Conservation (phyloP, 345 rosid species). For the Moricandia arvensis region DNA sequence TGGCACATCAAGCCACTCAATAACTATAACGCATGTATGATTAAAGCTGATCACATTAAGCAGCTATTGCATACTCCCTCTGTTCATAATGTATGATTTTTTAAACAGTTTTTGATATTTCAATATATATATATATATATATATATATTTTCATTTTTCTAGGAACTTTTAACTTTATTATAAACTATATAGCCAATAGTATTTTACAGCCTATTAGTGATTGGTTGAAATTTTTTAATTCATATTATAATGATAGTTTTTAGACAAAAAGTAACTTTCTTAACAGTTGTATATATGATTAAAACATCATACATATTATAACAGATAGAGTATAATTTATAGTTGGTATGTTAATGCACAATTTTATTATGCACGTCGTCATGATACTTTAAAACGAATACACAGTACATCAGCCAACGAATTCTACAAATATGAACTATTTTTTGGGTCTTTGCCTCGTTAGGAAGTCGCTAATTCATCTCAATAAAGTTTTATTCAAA, state of each 20-base stretch:
- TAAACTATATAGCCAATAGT: too few relatives aligned
- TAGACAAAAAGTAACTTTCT: too few relatives aligned
- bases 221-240: too few relatives aligned
- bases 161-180: too few relatives aligned
- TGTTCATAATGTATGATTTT: too few relatives aligned
- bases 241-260: too few relatives aligned
- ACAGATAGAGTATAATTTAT: not conserved
- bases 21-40: not conserved
- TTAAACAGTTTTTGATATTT: too few relatives aligned
- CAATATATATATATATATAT: too few relatives aligned
- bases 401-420: not conserved
- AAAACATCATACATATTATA: too few relatives aligned
- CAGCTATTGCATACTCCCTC: not conserved
- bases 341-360: not conserved
- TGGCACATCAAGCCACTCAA: not conserved
- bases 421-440: not conserved
- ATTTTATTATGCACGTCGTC: not conserved
- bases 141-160: too few relatives aligned
- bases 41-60: not conserved
- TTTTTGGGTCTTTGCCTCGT: slow-evolving; percentile 1
- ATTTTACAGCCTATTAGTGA: too few relatives aligned
- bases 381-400: not conserved
- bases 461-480: slow-evolving; percentile 12
- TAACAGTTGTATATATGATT: too few relatives aligned
- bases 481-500: not conserved